A percentile compares a stretch with the other conserved stretches of the same genome.
Evolutionary conservation across 164 flowering plant genomes (phyloP).

Genomic region (Warburgia ugandensis): DNA sequence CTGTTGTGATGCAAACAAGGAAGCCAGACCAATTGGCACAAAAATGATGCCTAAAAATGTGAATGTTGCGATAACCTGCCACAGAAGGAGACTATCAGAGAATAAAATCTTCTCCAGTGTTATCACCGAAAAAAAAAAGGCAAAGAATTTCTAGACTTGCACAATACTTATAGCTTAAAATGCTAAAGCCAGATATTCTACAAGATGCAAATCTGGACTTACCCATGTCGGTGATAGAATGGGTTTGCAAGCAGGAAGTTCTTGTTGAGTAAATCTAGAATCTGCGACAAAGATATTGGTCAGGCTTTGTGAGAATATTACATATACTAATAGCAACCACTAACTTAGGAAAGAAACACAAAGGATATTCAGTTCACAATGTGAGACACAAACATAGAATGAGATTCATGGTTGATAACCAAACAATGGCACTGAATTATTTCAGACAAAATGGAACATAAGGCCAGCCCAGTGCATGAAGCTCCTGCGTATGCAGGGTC

Average conservation of each 20-base stretch:
- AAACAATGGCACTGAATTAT: no score
- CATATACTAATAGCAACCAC: not conserved
- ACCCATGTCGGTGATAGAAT: conserved; percentile 90
- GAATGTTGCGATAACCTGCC: conserved; percentile 67
- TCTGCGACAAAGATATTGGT: conserved; percentile 33
- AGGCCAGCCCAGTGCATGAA: no score
- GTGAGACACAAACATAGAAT: not conserved
- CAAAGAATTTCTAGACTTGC: not conserved
- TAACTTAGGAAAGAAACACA: not conserved
- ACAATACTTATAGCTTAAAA: not conserved
- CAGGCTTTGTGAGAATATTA: not conserved
- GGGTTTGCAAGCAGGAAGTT: conserved; percentile 93
- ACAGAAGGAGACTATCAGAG: not conserved
- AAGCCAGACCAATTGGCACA: conserved; percentile 81
- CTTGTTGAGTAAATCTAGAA: conserved; percentile 89
- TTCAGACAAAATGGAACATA: no score
- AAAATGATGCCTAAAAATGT: conserved; percentile 51
- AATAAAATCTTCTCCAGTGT: not conserved
- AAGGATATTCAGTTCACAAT: not conserved
- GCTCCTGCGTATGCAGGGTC: no score
- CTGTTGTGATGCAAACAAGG: conserved; percentile 68
- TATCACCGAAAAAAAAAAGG: not conserved
- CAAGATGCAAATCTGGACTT: conserved; percentile 3
- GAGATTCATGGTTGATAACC: not conserved
- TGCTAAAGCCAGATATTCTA: not conserved